Percentiles rank a stretch among this genome's conserved stretches.
Conservation (phyloP, 23 red algal genomes). For the Gracilaria domingensis region DNA sequence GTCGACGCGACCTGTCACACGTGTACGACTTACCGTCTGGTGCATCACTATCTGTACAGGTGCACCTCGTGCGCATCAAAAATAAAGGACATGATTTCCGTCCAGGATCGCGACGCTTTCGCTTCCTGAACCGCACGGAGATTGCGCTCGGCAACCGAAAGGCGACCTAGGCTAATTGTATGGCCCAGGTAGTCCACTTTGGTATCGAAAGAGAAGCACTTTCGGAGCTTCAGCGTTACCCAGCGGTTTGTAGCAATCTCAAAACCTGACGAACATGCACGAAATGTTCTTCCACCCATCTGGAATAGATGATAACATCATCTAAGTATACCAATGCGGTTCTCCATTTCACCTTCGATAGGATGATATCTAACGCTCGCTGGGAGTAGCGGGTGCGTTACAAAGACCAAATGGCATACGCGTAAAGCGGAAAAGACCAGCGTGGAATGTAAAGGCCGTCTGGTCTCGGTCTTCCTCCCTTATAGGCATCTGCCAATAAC, state of each 20-base stretch:
- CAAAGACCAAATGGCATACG: slow-evolving; percentile 12
- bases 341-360: slow-evolving; percentile 33
- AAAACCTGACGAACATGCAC: slow-evolving; percentile 29
- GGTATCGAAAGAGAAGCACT: slow-evolving; percentile 14
- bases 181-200: slow-evolving; percentile 42
- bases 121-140: slow-evolving; percentile 26
- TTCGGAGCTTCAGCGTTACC: slow-evolving; percentile 25
- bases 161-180: slow-evolving; percentile 23
- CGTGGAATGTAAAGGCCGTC: slow-evolving; percentile 33
- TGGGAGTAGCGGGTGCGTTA: slow-evolving; percentile 58
- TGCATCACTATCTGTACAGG: too few species aligned
- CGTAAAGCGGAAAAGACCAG: slow-evolving; percentile 27
- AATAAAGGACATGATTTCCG: slow-evolving; percentile 32
- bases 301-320: slow-evolving; percentile 45
- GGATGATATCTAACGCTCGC: slow-evolving; percentile 50
- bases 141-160: slow-evolving; percentile 16
- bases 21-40: too few species aligned
- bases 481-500: slow-evolving; percentile 50
- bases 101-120: neutral
- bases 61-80: too few species aligned
- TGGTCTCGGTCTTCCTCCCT: neutral
- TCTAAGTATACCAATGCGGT: slow-evolving; percentile 46
- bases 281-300: slow-evolving; percentile 35
- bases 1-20: too few species aligned
- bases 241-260: neutral